Conservation (phyloP, 169 alveolate species). For the Plasmodium cynomolgi region DNA sequence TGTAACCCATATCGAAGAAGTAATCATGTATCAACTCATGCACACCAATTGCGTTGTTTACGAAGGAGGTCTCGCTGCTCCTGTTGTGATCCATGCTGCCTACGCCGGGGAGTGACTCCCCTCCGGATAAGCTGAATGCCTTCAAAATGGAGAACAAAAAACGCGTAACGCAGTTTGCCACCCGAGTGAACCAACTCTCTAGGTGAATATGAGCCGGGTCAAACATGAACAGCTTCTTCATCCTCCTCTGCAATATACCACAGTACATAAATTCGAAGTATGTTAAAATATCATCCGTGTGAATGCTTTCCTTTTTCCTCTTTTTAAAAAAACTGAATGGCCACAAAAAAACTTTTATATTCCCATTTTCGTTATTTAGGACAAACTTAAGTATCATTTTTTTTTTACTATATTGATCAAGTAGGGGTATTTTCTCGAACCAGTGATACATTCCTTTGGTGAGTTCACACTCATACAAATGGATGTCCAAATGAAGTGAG, state of each 20-base stretch:
- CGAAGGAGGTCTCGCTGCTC: conserved; percentile 19
- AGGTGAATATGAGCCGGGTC: conserved; percentile 47
- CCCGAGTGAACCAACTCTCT: conserved; percentile 48
- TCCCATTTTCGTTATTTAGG: conserved; percentile 38
- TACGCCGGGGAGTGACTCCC: background rate
- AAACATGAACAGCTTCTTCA: background rate
- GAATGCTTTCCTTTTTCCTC: background rate
- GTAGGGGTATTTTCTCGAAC: conserved; percentile 21
- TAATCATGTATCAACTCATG: conserved; percentile 37
- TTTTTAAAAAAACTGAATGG: conserved; percentile 63
- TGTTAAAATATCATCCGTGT: conserved; percentile 2
- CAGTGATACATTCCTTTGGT: conserved; percentile 1
- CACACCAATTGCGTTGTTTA: background rate
- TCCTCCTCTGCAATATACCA: conserved; percentile 9
- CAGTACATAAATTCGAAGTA: conserved; percentile 23
- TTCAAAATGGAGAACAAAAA: conserved; percentile 57
- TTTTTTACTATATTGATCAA: conserved; percentile 14
- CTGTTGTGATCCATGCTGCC: background rate
- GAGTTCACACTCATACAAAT: conserved; percentile 20
- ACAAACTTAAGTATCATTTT: conserved; percentile 45
- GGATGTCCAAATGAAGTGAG: conserved; percentile 17
- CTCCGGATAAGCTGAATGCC: background rate
- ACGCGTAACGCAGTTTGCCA: background rate
- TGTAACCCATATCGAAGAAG: conserved; percentile 25
- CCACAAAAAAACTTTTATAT: conserved; percentile 30